Conservation (phyloP, 768 basidiomycete genomes). For the Leccinum pellstonianum region DNA sequence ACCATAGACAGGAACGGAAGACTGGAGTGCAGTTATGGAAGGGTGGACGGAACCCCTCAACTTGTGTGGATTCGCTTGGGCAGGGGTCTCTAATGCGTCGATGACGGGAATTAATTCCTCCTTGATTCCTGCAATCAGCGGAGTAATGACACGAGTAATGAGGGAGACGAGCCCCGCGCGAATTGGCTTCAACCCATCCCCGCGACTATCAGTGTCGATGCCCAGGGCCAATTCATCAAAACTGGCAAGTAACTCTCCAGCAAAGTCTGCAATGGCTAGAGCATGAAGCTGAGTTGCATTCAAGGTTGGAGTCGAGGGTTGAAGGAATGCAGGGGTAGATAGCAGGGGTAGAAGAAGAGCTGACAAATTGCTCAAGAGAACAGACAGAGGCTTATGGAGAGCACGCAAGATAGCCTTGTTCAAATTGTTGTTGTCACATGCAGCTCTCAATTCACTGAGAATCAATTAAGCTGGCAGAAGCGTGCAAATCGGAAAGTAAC, state of each 20-base stretch:
- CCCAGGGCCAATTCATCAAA: constrained; percentile 70
- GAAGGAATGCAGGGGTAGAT: constrained; percentile 60
- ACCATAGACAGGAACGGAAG: constrained; percentile 60
- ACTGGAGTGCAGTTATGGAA: constrained; percentile 57
- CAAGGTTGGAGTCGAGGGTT: constrained; percentile 48
- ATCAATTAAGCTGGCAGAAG: constrained; percentile 14
- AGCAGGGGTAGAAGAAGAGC: constrained; percentile 64
- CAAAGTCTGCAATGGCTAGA: constrained; percentile 63
- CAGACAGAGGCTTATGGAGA: constrained; percentile 74
- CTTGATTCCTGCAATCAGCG: constrained; percentile 60
- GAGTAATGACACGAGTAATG: constrained; percentile 63
- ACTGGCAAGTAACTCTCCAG: constrained; percentile 68
- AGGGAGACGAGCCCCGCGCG: constrained; percentile 71
- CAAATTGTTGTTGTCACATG: constrained; percentile 61
- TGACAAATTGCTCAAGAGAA: constrained; percentile 68
- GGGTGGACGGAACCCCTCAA: constrained; percentile 42
- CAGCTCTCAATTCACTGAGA: constrained; percentile 65
- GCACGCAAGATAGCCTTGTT: constrained; percentile 69
- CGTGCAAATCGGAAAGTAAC: constrained; percentile 30
- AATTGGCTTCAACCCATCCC: constrained; percentile 66
- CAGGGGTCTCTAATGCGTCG: constrained; percentile 57
- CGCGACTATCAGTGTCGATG: constrained; percentile 56
- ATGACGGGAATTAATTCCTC: constrained; percentile 59
- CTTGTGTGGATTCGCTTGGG: constrained; percentile 23
- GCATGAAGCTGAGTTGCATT: constrained; percentile 74